Conservation (phyloP, 495 filamentous ascomycete genomes). For the Penicillium tannophilum region DNA sequence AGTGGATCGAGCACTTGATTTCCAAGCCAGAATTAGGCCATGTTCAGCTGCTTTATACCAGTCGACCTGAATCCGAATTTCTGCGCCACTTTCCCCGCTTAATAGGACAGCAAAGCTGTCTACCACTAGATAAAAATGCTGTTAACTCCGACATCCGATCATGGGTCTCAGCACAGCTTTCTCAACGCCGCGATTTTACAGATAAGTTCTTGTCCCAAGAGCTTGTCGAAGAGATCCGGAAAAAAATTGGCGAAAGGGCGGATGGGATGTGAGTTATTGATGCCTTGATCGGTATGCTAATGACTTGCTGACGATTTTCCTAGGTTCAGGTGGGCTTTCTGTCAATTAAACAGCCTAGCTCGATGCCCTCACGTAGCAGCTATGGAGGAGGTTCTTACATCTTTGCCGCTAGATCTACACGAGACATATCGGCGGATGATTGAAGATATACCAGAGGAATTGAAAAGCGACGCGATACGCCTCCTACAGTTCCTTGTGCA, state of each 20-base stretch:
- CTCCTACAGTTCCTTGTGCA: slow-evolving; percentile 28
- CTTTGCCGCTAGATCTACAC: slow-evolving; percentile 38
- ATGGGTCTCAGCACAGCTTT: slow-evolving; percentile 27
- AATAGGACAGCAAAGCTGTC: slow-evolving; percentile 19
- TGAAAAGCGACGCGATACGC: slow-evolving; percentile 22
- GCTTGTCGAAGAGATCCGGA: slow-evolving; percentile 22
- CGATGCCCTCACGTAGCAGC: slow-evolving; percentile 24
- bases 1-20: slow-evolving; percentile 23
- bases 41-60: slow-evolving; percentile 29
- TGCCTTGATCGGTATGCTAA: slow-evolving; percentile 12
- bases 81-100: slow-evolving; percentile 12
- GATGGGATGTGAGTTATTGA: slow-evolving; percentile 38
- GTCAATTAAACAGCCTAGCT: slow-evolving; percentile 40
- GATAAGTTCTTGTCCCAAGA: slow-evolving; percentile 19
- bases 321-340: slow-evolving; percentile 48
- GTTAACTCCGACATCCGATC: slow-evolving; percentile 31
- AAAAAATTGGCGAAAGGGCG: slow-evolving; percentile 25
- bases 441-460: slow-evolving; percentile 25
- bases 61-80: slow-evolving; percentile 34
- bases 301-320: slow-evolving; percentile 9
- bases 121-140: slow-evolving; percentile 18
- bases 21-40: slow-evolving; percentile 15
- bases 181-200: slow-evolving; percentile 26
- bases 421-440: slow-evolving; percentile 43
- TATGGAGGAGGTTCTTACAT: slow-evolving; percentile 29